phyloP scores from a whole-genome alignment of 495 filamentous ascomycete species.

The Talaromyces liani region DNA sequence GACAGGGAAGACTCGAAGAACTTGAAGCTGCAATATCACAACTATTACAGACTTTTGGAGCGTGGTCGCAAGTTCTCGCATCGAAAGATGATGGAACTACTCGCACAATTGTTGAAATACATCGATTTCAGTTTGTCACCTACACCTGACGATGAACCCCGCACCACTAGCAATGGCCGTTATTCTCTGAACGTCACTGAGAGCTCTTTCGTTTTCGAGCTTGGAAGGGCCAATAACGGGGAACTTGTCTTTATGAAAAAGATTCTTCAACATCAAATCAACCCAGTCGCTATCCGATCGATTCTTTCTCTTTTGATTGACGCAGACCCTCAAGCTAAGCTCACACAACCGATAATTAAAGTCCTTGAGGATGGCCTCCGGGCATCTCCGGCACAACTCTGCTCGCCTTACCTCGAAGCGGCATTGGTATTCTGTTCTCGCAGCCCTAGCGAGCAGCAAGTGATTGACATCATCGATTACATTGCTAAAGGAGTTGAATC shows the following conservation, averaged over 20 bases:
- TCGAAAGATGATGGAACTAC: slow-evolving; percentile 36
- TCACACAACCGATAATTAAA: slow-evolving; percentile 34
- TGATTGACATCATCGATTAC: slow-evolving; percentile 38
- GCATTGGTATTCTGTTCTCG: slow-evolving; percentile 41
- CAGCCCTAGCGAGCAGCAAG: slow-evolving; percentile 27
- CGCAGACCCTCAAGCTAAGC: slow-evolving; percentile 35
- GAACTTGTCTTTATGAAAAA: slow-evolving; percentile 35
- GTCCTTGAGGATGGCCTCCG: slow-evolving; percentile 45
- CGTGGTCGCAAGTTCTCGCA: slow-evolving; percentile 43
- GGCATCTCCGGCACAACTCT: slow-evolving; percentile 48
- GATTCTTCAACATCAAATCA: slow-evolving; percentile 31
- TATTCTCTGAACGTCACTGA: slow-evolving; percentile 35
- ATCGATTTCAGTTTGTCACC: slow-evolving; percentile 33
- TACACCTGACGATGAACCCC: slow-evolving; percentile 20
- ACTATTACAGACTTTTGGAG: slow-evolving; percentile 50
- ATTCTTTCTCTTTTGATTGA: slow-evolving; percentile 37
- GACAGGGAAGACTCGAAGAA: slow-evolving; percentile 48
- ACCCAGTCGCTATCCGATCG: slow-evolving; percentile 21
- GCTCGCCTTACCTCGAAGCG: slow-evolving; percentile 45
- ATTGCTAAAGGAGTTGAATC: slow-evolving; percentile 49
- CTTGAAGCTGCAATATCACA: slow-evolving; percentile 40
- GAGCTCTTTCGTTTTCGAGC: slow-evolving; percentile 23
- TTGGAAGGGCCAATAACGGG: slow-evolving; percentile 20
- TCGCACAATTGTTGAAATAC: slow-evolving; percentile 28
- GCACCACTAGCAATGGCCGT: slow-evolving; percentile 19